Evolutionary conservation across 2,329 filamentous ascomycete genomes (phyloP).

Genomic region (Aspergillus chevalieri): DNA sequence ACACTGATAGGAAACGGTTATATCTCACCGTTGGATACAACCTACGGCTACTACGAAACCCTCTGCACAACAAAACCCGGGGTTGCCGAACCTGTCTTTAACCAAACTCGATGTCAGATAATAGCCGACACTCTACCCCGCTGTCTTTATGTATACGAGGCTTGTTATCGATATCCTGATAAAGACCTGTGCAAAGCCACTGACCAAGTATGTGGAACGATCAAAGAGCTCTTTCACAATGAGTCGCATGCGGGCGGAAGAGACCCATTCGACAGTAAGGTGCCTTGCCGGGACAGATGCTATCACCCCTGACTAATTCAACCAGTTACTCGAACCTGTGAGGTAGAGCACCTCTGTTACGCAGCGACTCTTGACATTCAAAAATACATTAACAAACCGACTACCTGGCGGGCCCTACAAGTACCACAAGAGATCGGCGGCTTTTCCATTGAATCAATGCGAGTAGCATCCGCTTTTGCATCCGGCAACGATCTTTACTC

Average conservation of each 20-base stretch:
- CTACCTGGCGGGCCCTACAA: slow-evolving; percentile 12
- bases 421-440: slow-evolving; percentile 9
- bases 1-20: slow-evolving; percentile 45
- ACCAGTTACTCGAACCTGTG: slow-evolving; percentile 16
- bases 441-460: slow-evolving; percentile 7
- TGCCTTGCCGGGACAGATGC: background rate
- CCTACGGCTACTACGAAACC: slow-evolving; percentile 43
- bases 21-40: slow-evolving; percentile 37
- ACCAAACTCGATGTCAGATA: slow-evolving; percentile 42
- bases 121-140: slow-evolving; percentile 42
- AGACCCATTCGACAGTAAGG: slow-evolving; percentile 20
- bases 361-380: slow-evolving; percentile 7
- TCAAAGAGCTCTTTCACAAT: slow-evolving; percentile 12
- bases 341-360: slow-evolving; percentile 17
- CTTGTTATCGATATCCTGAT: slow-evolving; percentile 23
- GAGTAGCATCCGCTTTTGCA: slow-evolving; percentile 9
- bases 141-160: slow-evolving; percentile 37
- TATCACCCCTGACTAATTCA: background rate
- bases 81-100: slow-evolving; percentile 38
- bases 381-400: slow-evolving; percentile 15
- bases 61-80: slow-evolving; percentile 44
- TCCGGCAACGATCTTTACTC: slow-evolving; percentile 5
- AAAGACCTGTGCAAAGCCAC: slow-evolving; percentile 14
- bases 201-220: slow-evolving; percentile 9
- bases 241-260: slow-evolving; percentile 15